Evolutionary conservation across 768 basidiomycete genomes (phyloP), one percentile per base, ranked within the genome.

Genomic region (Panaeolus papilionaceus): DNA sequence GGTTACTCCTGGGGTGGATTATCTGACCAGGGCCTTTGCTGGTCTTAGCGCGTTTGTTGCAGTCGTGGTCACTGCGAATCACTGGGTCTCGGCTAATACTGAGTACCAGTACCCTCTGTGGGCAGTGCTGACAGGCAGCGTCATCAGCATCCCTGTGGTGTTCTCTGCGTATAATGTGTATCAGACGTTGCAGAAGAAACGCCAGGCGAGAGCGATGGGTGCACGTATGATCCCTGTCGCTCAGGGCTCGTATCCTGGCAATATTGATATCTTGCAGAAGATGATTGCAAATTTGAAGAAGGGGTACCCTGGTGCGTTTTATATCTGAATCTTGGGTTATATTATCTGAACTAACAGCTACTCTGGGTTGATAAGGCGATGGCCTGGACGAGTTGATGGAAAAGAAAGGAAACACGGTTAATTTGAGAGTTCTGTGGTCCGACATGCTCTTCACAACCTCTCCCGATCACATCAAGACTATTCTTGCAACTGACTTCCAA

Each of bases 381-480:
- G 82, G 80, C 0, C 38, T 87, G 0, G 58, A 69, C 3, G 79
- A 84, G 11, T 58, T 76, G 4, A 28, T 83, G 6, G 76, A 77
- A 28, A 67, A 71, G 38, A 66, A 69, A 11, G 88, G 87, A 0
- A 82, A 82, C 7, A 80, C 82, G n/a, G 72, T 81, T 67, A 86
- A 85, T 69, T 45, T 86, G 64, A 77, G 80, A 5, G 66, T 86
- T 18, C 68, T 88, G 68, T 87, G 83, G 78, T 28, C 54, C 4
- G 54, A 58, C 4, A 28, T 58, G 26, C 12, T 86, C 28, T 78
- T 88, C 45, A 89, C 88, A 2, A 77, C 78, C 0, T 81, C 79
- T 23, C 88, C 88, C 1, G 83, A 86, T 39, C 83, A 89, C 63
- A 83, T 89, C 74, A 88, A 90, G 74, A 72, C 81, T 3, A 86